Evolutionary conservation across 2,329 filamentous ascomycete genomes (phyloP), one percentile per base, ranked within the genome.

Genomic region (Tolypocladium album): DNA sequence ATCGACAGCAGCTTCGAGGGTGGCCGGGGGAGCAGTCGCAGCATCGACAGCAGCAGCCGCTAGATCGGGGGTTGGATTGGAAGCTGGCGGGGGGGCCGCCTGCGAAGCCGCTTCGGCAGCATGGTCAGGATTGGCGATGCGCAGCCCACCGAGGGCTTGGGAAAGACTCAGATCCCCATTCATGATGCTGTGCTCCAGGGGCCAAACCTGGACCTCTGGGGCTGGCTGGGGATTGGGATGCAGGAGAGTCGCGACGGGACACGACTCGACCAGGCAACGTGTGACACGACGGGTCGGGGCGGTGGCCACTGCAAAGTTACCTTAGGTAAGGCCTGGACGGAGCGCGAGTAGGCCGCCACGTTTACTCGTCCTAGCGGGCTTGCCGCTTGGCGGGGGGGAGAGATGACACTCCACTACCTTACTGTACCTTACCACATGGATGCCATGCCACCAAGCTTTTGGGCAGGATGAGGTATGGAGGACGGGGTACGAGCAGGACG

Each of bases 121-220:
- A 76, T 94, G 86, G 77, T 97, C 92, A 59, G 93, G 93, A 75
- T 97, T 99, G 69, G 94, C 93, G 74, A 99, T 97, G 74, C 93
- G 90, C 75, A 99, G 81, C 69, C 93, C 93, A 70, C 94, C 94
- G 70, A 97, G 83, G 70, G 91, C 90, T 78, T 92, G 89, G 71
- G 92, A 94, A 66, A 97, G 85, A 76, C 90, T 96, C 73, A 96
- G 79, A 79, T 96, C 92, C 75, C 90, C 90, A 78, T 92, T 90
- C 92, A 97, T 97, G 74, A 72, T 81, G 69, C 47, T 62, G 65
- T 64, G 64, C 65, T 65, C 60, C 64, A 68, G 65, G 62, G 61
- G 63, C 62, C 64, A 58, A 58, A 59, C 58, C 57, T 64, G 64
- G 63, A 64, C 62, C 63, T 70, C 64, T 65, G 63, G 66, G 64